Evolutionary conservation across 169 alveolate species (phyloP), one percentile per base, ranked within the genome.

Genomic region (Cryptosporidium sp.): DNA sequence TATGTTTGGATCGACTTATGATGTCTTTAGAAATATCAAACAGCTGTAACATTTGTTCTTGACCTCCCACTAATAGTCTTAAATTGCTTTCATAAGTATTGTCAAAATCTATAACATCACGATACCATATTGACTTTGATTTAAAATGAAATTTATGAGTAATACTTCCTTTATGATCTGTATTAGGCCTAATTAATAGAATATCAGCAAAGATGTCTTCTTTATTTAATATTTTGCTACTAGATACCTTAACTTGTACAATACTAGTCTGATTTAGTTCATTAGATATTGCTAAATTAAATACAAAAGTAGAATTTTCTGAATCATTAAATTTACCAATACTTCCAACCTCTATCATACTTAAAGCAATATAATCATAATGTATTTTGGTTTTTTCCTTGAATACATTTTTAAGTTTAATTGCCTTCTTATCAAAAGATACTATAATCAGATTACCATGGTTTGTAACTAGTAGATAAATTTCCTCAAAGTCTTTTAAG

Each of bases 1-100:
- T 21, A 23, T 35, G 43, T 9, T 35, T 73, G 5, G 68, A 37
- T 33, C 35, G 1, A 6, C 10, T 41, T 10, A 12, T 31, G 1
- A 73, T 9, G 9, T 73, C 71, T 5, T 37, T 31, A 14, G 70
- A 55, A 31, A 73, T 29, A 41, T 73, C 68, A 58, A 73, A 23
- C 12, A 73, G 9, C 41, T 50, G 70, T 35, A 73, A 26, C 21
- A 73, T 59, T 48, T 80, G 89, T 16, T 80, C 89, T 48, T 80
- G 89, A 8, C 89, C 89, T 43, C 89, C 89, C 4, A 43, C 21
- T 45, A 80, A 61, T 18, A 80, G 35, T 65, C 50, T 80, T 18
- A 61, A 26, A 50, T 65, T 65, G 43, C 59, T 80, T 33, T 65
- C 31, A 26, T 39, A 73, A 23, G 21, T 35, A 35, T 35, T 59